Conservation (phyloP, 208 protist species). For the Willaertia magna region DNA sequence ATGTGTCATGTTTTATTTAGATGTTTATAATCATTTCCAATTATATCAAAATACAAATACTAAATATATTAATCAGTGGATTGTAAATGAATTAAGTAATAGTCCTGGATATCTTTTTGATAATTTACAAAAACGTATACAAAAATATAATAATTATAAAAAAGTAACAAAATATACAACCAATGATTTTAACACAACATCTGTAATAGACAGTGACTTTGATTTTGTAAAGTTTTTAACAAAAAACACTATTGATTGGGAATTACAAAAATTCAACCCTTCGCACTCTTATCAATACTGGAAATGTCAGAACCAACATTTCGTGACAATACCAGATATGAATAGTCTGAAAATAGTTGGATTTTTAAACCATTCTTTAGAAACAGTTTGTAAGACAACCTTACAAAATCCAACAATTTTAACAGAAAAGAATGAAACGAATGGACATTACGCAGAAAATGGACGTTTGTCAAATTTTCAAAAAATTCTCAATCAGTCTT, state of each 20-base stretch:
- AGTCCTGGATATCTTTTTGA: background rate
- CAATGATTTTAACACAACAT: background rate
- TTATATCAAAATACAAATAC: background rate
- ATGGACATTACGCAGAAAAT: too few relatives aligned
- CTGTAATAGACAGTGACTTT: background rate
- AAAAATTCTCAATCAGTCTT: too few relatives aligned
- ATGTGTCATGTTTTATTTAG: too few relatives aligned
- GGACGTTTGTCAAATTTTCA: too few relatives aligned
- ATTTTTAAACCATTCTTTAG: background rate
- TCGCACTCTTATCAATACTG: background rate
- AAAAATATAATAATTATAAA: background rate
- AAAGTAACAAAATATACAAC: background rate
- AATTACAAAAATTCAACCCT: background rate
- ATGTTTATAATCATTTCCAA: too few relatives aligned
- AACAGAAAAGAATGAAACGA: background rate
- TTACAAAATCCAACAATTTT: background rate
- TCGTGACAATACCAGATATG: background rate
- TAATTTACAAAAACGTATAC: background rate
- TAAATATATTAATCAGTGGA: background rate
- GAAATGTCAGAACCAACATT: too few relatives aligned
- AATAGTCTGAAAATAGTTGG: background rate
- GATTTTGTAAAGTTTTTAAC: background rate
- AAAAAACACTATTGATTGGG: background rate
- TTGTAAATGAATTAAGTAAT: background rate
- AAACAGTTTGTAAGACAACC: background rate